phyloP scores from a whole-genome alignment of 495 filamentous ascomycete species.

The Aspergillus carlsbadensis region DNA sequence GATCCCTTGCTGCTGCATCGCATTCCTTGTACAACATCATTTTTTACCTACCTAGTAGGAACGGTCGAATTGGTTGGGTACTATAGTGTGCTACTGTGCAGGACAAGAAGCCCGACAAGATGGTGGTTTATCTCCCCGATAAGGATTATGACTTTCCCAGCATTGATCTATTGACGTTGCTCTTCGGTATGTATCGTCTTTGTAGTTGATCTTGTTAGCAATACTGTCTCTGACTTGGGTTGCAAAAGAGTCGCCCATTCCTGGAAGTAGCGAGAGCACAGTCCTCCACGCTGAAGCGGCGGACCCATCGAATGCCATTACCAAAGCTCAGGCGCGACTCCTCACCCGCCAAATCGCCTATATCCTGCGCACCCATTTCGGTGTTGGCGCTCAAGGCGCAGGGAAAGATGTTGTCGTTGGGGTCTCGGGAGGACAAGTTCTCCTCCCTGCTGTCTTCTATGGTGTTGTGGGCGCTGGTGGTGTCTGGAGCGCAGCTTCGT shows the following conservation, averaged over 20 bases:
- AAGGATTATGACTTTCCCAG: conserved; percentile 18
- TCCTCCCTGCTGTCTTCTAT: conserved; percentile 47
- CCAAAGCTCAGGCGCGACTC: conserved; percentile 44
- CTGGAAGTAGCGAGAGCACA: conserved; percentile 36
- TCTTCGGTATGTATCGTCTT: conserved; percentile 8
- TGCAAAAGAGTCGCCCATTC: conserved; percentile 26
- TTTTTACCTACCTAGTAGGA: background rate
- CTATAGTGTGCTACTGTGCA: background rate
- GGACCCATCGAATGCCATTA: conserved; percentile 45
- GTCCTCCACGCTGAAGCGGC: conserved; percentile 44
- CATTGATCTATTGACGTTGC: conserved; percentile 15
- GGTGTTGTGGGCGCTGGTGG: conserved; percentile 50
- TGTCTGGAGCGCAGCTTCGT: conserved; percentile 43
- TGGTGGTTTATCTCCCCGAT: conserved; percentile 19
- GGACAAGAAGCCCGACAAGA: background rate
- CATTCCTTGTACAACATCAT: too few relatives aligned
- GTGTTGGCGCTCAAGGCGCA: conserved; percentile 44
- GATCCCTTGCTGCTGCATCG: too few relatives aligned
- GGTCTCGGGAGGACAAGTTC: conserved; percentile 48
- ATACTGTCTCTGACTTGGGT: background rate
- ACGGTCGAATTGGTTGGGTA: too few relatives aligned
- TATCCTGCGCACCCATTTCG: conserved; percentile 45
- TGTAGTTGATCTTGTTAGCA: background rate
- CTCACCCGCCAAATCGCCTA: conserved; percentile 45
- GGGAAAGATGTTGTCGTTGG: conserved; percentile 51